These are phyloP conservation scores for Graphilbum ipis-grandicollis DNA, from an alignment of 2,329 filamentous ascomycete species.

Conservation along the genomic window DNA sequence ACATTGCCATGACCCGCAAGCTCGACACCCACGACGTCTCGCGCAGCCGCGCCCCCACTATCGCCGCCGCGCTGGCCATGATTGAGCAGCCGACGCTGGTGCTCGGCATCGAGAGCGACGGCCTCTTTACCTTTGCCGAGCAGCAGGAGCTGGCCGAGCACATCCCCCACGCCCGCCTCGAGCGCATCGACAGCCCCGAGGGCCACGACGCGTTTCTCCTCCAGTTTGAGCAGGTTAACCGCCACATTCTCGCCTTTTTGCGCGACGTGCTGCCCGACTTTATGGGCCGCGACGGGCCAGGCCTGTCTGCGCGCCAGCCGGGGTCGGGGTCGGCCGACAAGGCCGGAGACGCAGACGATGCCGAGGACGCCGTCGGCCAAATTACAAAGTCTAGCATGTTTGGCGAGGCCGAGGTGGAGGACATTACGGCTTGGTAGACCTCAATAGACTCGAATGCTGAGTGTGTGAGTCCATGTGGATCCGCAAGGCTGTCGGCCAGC, in stretches of 20 bases:
- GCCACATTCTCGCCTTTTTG: conserved; percentile 69
- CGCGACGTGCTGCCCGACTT: conserved; percentile 72
- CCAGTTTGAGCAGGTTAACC: conserved; percentile 95
- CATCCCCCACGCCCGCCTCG: conserved; percentile 60
- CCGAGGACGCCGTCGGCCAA: conserved; percentile 31
- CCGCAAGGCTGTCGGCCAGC: too few relatives aligned
- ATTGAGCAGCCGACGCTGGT: conserved; percentile 85
- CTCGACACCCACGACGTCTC: conserved; percentile 94
- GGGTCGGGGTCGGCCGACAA: not conserved
- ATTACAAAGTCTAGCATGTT: conserved; percentile 81
- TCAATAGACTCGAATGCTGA: too few relatives aligned
- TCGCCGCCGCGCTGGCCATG: conserved; percentile 58
- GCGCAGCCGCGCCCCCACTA: conserved; percentile 48
- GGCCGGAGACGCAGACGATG: not conserved
- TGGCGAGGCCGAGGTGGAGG: conserved; percentile 88
- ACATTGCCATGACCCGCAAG: conserved; percentile 96
- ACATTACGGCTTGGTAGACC: conserved; percentile 89
- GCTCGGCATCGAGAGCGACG: conserved; percentile 87
- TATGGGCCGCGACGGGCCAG: conserved; percentile 38
- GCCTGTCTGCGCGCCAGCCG: too few relatives aligned
- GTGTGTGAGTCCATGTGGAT: too few relatives aligned
- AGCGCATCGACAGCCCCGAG: conserved; percentile 83
- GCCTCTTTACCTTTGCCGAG: conserved; percentile 92
- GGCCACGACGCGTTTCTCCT: conserved; percentile 93
- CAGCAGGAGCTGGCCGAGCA: conserved; percentile 78